Conservation (phyloP, 2,329 filamentous ascomycete species). For the Talaromyces sp. region DNA sequence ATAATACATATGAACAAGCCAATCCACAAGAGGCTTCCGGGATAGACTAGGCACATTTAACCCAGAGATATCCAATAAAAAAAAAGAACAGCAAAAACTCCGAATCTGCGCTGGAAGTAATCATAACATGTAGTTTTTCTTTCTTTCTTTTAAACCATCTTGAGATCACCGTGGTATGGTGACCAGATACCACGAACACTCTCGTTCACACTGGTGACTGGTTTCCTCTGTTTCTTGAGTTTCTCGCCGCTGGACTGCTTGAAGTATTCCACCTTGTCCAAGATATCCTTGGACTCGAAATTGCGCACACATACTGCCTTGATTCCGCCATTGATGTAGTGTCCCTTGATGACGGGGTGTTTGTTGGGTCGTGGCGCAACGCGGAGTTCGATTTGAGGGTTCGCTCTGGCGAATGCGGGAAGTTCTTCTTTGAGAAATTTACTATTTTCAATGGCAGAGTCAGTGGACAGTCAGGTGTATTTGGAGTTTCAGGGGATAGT, state of each 20-base stretch:
- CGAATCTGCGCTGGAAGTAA: conserved; percentile 7
- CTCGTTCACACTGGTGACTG: conserved; percentile 57
- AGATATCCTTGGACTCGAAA: conserved; percentile 70
- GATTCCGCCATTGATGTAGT: conserved; percentile 85
- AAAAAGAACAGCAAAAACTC: conserved; percentile 6
- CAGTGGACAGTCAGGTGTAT: background rate
- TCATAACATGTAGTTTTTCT: conserved; percentile 12
- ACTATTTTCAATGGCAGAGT: conserved; percentile 42
- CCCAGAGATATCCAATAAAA: background rate
- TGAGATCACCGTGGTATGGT: conserved; percentile 55
- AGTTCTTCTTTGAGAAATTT: conserved; percentile 75
- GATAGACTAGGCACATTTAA: conserved; percentile 3
- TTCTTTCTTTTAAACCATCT: conserved; percentile 30
- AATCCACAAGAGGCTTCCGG: background rate
- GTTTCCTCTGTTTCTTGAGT: conserved; percentile 51
- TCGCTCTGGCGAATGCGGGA: conserved; percentile 68
- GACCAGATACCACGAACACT: conserved; percentile 62
- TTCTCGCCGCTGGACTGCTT: conserved; percentile 45
- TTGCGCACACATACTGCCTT: conserved; percentile 89
- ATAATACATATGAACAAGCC: background rate
- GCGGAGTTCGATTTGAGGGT: conserved; percentile 86
- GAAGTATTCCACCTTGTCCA: conserved; percentile 62
- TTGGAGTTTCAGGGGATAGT: background rate
- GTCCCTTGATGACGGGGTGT: conserved; percentile 81
- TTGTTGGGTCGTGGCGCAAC: conserved; percentile 84